A percentile compares a stretch with the other conserved stretches of the same genome.
phyloP scores from a whole-genome alignment of 306 rosid genomes.

The Myrica gale region DNA sequence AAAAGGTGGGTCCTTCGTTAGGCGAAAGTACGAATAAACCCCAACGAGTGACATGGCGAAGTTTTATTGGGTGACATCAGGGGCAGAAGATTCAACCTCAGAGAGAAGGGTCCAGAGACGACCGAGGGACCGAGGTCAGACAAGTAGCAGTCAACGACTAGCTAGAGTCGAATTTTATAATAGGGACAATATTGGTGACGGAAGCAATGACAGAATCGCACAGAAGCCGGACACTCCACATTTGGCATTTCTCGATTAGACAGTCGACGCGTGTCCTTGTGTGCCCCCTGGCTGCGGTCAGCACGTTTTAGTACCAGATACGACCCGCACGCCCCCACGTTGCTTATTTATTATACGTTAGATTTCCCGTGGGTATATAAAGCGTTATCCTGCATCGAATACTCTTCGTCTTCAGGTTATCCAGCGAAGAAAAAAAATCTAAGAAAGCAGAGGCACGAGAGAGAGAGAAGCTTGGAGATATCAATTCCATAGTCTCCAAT shows the following conservation, averaged over 20 bases:
- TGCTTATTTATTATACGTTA: constrained; percentile 9
- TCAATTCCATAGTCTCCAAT: background rate
- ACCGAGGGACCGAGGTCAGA: background rate
- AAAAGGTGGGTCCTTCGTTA: background rate
- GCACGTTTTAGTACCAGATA: constrained; percentile 11
- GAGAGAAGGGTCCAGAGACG: background rate
- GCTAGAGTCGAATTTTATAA: constrained; percentile 13
- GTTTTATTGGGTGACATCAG: background rate
- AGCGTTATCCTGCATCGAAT: background rate
- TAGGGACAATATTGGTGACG: constrained; percentile 40
- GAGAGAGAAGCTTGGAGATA: background rate
- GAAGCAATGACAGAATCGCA: constrained; percentile 61
- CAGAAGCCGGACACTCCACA: background rate
- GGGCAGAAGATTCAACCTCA: too few relatives aligned
- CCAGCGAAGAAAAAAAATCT: background rate
- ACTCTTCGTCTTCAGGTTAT: too few relatives aligned
- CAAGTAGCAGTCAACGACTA: constrained; percentile 38
- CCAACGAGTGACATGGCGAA: background rate
- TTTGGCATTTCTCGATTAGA: background rate
- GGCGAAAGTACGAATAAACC: background rate
- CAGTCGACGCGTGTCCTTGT: constrained; percentile 20
- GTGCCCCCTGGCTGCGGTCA: constrained; percentile 12
- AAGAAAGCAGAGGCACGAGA: background rate
- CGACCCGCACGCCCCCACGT: constrained; percentile 36
- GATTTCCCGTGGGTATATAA: constrained; percentile 20